Percentiles rank a stretch among this genome's conserved stretches.
These are phyloP conservation scores for Cicer chorassanicum DNA, from an alignment of 306 rosid species.

Conservation along the genomic window DNA sequence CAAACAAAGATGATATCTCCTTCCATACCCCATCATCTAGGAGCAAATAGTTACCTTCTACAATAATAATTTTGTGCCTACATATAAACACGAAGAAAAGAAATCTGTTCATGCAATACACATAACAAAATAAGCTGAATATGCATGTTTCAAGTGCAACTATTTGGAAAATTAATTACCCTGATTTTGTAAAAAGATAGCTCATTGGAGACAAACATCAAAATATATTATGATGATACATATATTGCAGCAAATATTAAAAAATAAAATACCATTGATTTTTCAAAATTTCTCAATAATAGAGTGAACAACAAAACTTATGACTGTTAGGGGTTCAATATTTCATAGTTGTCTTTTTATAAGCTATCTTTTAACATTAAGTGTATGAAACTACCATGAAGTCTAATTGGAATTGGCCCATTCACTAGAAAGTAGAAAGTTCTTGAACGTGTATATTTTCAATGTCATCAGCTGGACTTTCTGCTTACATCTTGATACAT, in stretches of 20 bases:
- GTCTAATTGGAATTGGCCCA: conserved; percentile 5
- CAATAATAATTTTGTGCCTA: conserved; percentile 80
- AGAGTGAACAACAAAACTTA: neutral
- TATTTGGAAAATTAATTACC: conserved; percentile 38
- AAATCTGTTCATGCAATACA: conserved; percentile 6
- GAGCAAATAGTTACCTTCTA: conserved; percentile 85
- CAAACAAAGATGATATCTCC: conserved; percentile 74
- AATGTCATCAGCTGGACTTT: conserved; percentile 9
- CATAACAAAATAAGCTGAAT: conserved; percentile 24
- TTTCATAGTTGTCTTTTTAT: neutral
- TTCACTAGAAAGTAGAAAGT: conserved; percentile 5
- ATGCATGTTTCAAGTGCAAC: conserved; percentile 28
- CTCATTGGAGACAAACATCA: conserved; percentile 14
- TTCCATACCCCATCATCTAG: conserved; percentile 80
- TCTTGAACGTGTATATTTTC: conserved; percentile 11
- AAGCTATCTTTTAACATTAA: neutral
- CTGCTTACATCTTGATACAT: neutral
- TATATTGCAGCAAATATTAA: neutral
- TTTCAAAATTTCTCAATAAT: neutral
- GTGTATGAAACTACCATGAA: conserved; percentile 11
- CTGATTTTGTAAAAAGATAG: conserved; percentile 10
- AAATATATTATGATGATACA: conserved; percentile 13
- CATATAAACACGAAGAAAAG: conserved; percentile 38
- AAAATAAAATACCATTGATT: conserved; percentile 19
- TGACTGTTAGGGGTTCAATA: neutral